Conservation (phyloP, 192 early-diverging fungal species). For the Coemansia guatemalensis region DNA sequence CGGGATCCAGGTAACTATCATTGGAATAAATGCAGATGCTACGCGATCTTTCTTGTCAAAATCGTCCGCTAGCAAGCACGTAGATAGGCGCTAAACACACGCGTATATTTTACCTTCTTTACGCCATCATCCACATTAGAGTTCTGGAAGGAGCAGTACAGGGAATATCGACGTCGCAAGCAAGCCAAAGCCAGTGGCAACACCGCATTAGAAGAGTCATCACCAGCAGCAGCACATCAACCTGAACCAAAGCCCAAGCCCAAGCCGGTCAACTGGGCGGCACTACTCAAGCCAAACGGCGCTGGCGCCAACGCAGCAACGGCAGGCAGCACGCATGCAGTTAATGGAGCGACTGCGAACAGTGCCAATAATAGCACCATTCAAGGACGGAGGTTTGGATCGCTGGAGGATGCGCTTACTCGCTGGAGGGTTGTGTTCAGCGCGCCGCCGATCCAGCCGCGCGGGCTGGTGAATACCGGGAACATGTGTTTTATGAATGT, state of each 20-base stretch:
- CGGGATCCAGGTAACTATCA: conserved; percentile 38
- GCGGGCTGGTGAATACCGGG: conserved; percentile 93
- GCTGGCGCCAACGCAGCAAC: background rate
- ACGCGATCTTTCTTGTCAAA: background rate
- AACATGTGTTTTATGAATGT: conserved; percentile 99
- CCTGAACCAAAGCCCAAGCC: conserved; percentile 19
- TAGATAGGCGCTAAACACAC: background rate
- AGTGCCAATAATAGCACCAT: background rate
- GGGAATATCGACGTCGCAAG: conserved; percentile 26
- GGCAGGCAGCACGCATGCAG: conserved; percentile 1
- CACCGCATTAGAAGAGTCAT: background rate
- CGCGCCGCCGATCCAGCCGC: conserved; percentile 65
- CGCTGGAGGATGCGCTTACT: conserved; percentile 38
- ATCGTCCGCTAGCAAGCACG: background rate
- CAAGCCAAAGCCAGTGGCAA: conserved; percentile 1
- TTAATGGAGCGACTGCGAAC: background rate
- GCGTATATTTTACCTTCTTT: background rate
- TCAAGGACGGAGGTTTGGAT: conserved; percentile 21
- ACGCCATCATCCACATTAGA: conserved; percentile 5
- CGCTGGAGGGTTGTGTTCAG: conserved; percentile 25
- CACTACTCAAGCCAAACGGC: conserved; percentile 22
- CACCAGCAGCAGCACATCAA: conserved; percentile 5
- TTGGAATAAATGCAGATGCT: background rate
- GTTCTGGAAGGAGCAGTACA: conserved; percentile 26
- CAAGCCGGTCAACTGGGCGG: conserved; percentile 44